phyloP scores from a whole-genome alignment of 2,329 filamentous ascomycete genomes.

The Fusarium phyllophilum region DNA sequence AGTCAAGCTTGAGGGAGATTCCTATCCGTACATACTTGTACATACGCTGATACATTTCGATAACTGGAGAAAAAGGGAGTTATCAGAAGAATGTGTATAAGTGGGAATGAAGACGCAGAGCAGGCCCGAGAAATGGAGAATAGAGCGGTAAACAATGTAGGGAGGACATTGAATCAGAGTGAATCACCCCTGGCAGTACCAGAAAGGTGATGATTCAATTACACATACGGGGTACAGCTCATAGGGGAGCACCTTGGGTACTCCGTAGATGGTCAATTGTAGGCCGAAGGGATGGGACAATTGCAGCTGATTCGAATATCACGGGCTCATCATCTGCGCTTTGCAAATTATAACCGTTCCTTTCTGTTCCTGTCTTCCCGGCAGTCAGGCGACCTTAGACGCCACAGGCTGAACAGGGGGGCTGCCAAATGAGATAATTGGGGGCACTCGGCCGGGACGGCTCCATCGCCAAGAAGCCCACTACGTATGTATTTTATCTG shows the following conservation, averaged over 20 bases:
- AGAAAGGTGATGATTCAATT: neutral
- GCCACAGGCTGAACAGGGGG: constrained; percentile 26
- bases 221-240: neutral
- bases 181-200: constrained; percentile 12
- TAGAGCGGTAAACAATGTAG: constrained; percentile 11
- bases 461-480: constrained; percentile 28
- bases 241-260: neutral
- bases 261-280: neutral
- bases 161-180: constrained; percentile 1
- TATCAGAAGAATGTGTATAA: constrained; percentile 16
- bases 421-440: constrained; percentile 28
- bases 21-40: neutral
- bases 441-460: constrained; percentile 18
- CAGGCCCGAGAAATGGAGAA: constrained; percentile 2
- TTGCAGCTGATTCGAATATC: neutral
- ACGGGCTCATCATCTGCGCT: neutral
- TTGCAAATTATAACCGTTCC: neutral
- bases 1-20: constrained; percentile 7
- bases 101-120: constrained; percentile 2
- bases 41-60: neutral
- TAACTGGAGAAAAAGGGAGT: constrained; percentile 13
- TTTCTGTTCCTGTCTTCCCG: constrained; percentile 12
- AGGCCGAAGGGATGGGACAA: neutral
- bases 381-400: constrained; percentile 35
- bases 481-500: constrained; percentile 12